A percentile compares a stretch with the other conserved stretches of the same genome.
These are phyloP conservation scores for Fusarium begoniae DNA, from an alignment of 2,329 filamentous ascomycete genomes.

Conservation along the genomic window DNA sequence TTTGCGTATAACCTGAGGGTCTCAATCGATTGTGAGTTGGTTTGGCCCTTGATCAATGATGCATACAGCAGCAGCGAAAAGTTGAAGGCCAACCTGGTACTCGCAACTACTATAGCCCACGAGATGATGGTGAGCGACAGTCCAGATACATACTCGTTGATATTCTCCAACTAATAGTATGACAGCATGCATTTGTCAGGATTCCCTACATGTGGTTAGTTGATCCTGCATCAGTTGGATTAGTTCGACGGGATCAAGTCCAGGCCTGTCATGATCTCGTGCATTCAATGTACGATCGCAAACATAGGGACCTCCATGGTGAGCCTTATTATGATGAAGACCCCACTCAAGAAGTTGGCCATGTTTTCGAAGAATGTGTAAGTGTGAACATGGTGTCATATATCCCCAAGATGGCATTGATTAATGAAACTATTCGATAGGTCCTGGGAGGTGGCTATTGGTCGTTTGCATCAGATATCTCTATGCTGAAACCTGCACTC, in stretches of 20 bases:
- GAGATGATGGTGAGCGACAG: conserved; percentile 43
- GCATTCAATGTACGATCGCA: neutral
- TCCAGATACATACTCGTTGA: neutral
- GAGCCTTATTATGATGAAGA: conserved; percentile 43
- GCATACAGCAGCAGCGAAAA: conserved; percentile 41
- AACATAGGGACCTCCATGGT: neutral
- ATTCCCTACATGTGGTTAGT: conserved; percentile 24
- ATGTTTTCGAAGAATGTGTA: conserved; percentile 36
- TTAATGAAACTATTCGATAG: neutral
- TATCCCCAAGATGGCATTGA: neutral
- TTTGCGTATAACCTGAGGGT: neutral
- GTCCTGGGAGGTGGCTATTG: conserved; percentile 37
- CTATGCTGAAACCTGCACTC: conserved; percentile 9
- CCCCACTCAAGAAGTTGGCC: conserved; percentile 33
- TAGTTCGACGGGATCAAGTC: conserved; percentile 3
- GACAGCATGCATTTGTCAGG: conserved; percentile 31
- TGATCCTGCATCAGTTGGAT: conserved; percentile 24
- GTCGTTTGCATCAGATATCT: conserved; percentile 6
- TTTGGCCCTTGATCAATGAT: conserved; percentile 40
- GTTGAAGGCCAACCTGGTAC: conserved; percentile 30
- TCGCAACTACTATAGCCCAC: conserved; percentile 40
- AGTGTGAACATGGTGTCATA: neutral
- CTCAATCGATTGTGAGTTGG: conserved; percentile 24
- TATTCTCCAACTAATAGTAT: conserved; percentile 1
- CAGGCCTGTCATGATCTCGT: conserved; percentile 18